Evolutionary conservation across 371 early-diverging fungal species (phyloP), one percentile per base, ranked within the genome.

Genomic region (Parasitella parasitica): DNA sequence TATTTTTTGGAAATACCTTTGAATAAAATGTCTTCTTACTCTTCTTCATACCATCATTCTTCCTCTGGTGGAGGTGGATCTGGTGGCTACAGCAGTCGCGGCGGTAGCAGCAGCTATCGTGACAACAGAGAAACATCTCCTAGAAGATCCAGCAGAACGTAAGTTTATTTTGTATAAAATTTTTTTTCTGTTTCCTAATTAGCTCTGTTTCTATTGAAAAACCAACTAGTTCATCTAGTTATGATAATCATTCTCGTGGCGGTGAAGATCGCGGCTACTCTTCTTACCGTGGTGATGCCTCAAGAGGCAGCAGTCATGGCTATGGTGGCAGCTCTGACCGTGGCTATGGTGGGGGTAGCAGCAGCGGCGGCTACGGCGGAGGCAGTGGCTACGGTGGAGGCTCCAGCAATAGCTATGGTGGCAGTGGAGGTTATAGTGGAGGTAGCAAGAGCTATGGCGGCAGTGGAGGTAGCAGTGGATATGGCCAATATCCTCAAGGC

Each of bases 261-360:
- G 74, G 73, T 52, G 82, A 83, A 57, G 72, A 72, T 54, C 77
- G 81, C 57, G 81, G 76, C 27, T 73, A 72, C 37, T 74, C 76
- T 43, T 74, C 77, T 62, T 77, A 77, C 30, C 72, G 72, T 39
- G 72, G 72, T 26, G 38, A 62, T 26, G 57, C 70, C 28, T 62
- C 67, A 13, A 61, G 66, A 13, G 54, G 67, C 6, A 57, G 57
- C 30, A 24, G 46, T 13, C 46, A 46, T 46, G 46, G 46, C 2
- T 55, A 65, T 27, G 49, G 66, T 51, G 66, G 70, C 37, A 53
- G 70, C 28, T 34, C 43, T 20, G 32, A 43, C 49, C 55, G 70
- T 51, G 43, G 61, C 24, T 16, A 59, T 37, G 70, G 72, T 37
- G 70, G 72, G 4, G 34, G 69, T 27, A 59, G 66, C 39, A 46